A percentile compares a stretch with the other conserved stretches of the same genome.
These are phyloP conservation scores for Yarrowia hollandica DNA, from an alignment of 805 yeast genomes.

Conservation along the genomic window DNA sequence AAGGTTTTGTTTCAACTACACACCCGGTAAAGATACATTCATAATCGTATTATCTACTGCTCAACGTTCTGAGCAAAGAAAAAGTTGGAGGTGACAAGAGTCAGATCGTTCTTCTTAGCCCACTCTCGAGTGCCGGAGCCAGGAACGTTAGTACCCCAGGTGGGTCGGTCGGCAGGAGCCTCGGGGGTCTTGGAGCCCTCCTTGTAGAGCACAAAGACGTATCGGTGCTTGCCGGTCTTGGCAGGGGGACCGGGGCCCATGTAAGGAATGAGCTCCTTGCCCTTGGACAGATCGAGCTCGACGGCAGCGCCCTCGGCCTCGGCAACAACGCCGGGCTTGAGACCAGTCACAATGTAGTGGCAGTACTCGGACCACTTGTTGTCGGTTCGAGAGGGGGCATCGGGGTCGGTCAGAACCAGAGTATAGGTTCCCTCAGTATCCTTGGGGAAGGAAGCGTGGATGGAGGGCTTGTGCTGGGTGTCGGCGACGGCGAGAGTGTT, in stretches of 20 bases:
- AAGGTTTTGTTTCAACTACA: too few species aligned
- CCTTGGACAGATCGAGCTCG: slow-evolving; percentile 34
- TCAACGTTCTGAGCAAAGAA: slow-evolving; percentile 65
- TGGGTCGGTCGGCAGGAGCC: slow-evolving; percentile 56
- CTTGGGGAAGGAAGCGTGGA: slow-evolving; percentile 62
- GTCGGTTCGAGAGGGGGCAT: slow-evolving; percentile 83
- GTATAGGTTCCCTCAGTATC: slow-evolving; percentile 60
- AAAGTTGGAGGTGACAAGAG: slow-evolving; percentile 73
- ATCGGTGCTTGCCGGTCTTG: slow-evolving; percentile 83
- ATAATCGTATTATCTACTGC: too few species aligned
- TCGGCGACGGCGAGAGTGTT: slow-evolving; percentile 64
- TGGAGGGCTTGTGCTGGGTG: slow-evolving; percentile 65
- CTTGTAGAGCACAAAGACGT: slow-evolving; percentile 72
- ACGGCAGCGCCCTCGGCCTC: slow-evolving; percentile 34
- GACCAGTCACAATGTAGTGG: slow-evolving; percentile 61
- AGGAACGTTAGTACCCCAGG: slow-evolving; percentile 86
- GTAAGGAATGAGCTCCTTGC: slow-evolving; percentile 48
- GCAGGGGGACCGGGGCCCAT: slow-evolving; percentile 90
- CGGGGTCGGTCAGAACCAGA: slow-evolving; percentile 85
- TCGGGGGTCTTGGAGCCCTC: slow-evolving; percentile 49
- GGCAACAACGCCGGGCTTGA: slow-evolving; percentile 39
- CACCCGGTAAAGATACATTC: too few species aligned
- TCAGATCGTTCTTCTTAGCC: slow-evolving; percentile 60
- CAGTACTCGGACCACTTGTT: slow-evolving; percentile 86
- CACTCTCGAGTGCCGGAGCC: slow-evolving; percentile 76